phyloP scores from a whole-genome alignment of 2,329 filamentous ascomycete species.

The Penicillium sp. region DNA sequence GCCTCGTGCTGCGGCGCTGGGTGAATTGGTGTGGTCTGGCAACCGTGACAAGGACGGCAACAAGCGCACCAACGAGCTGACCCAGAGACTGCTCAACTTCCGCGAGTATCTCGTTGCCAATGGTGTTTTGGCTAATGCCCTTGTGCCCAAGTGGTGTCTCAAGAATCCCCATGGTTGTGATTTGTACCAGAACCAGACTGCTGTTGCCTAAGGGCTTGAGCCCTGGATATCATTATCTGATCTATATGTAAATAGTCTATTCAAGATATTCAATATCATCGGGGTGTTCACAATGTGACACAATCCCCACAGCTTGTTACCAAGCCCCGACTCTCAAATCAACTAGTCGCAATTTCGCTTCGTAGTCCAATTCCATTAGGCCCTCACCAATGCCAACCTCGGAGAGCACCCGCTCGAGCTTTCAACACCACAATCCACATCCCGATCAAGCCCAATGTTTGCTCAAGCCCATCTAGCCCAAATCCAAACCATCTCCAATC shows the following conservation, averaged over 20 bases:
- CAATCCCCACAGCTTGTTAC: too few relatives aligned
- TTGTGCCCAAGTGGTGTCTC: constrained; percentile 61
- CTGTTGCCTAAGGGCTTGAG: constrained; percentile 15
- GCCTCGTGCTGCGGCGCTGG: constrained; percentile 59
- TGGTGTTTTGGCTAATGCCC: constrained; percentile 52
- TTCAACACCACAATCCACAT: background rate
- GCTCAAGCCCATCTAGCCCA: background rate
- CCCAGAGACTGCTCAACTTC: constrained; percentile 61
- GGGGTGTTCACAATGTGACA: background rate
- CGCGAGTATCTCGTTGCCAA: constrained; percentile 61
- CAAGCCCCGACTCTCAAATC: too few relatives aligned
- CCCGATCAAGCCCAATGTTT: background rate
- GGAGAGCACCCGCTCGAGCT: background rate
- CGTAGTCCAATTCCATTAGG: too few relatives aligned
- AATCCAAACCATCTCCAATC: background rate
- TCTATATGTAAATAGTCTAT: constrained; percentile 5
- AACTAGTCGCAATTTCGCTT: too few relatives aligned
- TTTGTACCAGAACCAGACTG: constrained; percentile 55
- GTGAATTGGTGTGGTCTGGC: constrained; percentile 59
- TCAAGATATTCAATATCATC: constrained; percentile 8
- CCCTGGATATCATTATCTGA: background rate
- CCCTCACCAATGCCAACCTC: too few relatives aligned
- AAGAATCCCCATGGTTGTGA: constrained; percentile 62
- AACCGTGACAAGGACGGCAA: constrained; percentile 53
- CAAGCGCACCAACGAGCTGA: constrained; percentile 56